Evolutionary conservation across 2,329 filamentous ascomycete species (phyloP).

Genomic region (Pseudogymnoascus sp.): DNA sequence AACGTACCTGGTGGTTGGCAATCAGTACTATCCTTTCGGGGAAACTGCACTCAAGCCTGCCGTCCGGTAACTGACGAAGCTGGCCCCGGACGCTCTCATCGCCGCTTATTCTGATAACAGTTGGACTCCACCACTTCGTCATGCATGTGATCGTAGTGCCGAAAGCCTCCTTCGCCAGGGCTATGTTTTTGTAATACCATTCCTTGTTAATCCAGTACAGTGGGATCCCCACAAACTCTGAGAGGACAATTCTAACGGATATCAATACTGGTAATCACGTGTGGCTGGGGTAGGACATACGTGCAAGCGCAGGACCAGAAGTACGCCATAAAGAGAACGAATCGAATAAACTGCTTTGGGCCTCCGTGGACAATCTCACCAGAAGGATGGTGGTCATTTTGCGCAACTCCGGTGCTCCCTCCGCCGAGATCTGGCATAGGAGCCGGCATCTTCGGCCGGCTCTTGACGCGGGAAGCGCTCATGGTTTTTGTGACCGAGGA

Average conservation of each 20-base stretch:
- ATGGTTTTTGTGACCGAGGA: not conserved
- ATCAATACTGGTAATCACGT: slow-evolving; percentile 10
- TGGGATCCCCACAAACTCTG: slow-evolving; percentile 69
- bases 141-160: slow-evolving; percentile 70
- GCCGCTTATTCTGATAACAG: slow-evolving; percentile 72
- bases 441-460: slow-evolving; percentile 9
- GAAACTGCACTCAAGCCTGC: slow-evolving; percentile 69
- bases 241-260: slow-evolving; percentile 52
- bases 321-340: slow-evolving; percentile 23
- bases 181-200: slow-evolving; percentile 80
- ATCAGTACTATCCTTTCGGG: slow-evolving; percentile 76
- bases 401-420: slow-evolving; percentile 15
- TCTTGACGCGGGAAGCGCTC: slow-evolving; percentile 4
- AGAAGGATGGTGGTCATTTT: slow-evolving; percentile 24
- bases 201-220: slow-evolving; percentile 70
- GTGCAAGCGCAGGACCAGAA: slow-evolving; percentile 23
- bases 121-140: slow-evolving; percentile 84
- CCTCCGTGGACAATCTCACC: slow-evolving; percentile 28
- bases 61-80: slow-evolving; percentile 61
- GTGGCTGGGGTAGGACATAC: slow-evolving; percentile 20
- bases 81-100: slow-evolving; percentile 73
- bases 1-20: slow-evolving; percentile 69
- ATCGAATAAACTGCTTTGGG: slow-evolving; percentile 22
- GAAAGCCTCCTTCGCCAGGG: slow-evolving; percentile 78
- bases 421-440: slow-evolving; percentile 12